These are phyloP conservation scores for Nectriaceae sp. DNA, from an alignment of 2,329 filamentous ascomycete species.

Conservation along the genomic window DNA sequence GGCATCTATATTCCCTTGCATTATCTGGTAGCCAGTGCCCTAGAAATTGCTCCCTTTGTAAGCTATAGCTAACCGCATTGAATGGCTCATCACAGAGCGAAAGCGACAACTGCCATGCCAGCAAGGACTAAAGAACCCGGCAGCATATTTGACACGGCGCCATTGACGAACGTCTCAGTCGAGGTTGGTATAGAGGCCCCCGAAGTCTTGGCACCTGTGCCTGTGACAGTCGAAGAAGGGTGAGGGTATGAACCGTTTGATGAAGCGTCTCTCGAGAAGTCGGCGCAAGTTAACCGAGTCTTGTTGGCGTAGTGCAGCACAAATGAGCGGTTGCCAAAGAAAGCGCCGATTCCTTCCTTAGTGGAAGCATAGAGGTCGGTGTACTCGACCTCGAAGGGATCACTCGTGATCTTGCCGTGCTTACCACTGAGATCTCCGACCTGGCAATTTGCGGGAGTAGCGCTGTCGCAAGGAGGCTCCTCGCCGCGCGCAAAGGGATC, in stretches of 20 bases:
- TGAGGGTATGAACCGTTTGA: conserved; percentile 19
- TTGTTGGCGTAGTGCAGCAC: conserved; percentile 66
- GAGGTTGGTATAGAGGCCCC: conserved; percentile 5
- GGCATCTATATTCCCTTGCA: no score
- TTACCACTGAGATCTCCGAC: conserved; percentile 78
- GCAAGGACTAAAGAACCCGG: conserved; percentile 9
- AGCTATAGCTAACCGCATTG: no score
- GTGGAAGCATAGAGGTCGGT: conserved; percentile 61
- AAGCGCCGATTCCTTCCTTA: conserved; percentile 50
- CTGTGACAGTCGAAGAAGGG: conserved; percentile 4
- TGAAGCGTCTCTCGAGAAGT: conserved; percentile 46
- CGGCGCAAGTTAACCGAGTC: conserved; percentile 66
- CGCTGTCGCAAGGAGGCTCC: conserved; percentile 58
- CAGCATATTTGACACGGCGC: conserved; percentile 7
- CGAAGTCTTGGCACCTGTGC: background rate
- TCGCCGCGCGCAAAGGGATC: conserved; percentile 71
- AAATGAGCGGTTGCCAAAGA: conserved; percentile 66
- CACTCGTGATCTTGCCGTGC: conserved; percentile 59
- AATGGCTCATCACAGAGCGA: conserved; percentile 6
- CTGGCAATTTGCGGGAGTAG: conserved; percentile 65
- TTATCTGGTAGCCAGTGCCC: no score
- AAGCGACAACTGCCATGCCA: conserved; percentile 6
- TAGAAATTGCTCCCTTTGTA: no score
- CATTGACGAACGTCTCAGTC: conserved; percentile 1
- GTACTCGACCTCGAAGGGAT: conserved; percentile 53